phyloP scores from a whole-genome alignment of 371 early-diverging fungal genomes.

The Amoeboradix gromovi region DNA sequence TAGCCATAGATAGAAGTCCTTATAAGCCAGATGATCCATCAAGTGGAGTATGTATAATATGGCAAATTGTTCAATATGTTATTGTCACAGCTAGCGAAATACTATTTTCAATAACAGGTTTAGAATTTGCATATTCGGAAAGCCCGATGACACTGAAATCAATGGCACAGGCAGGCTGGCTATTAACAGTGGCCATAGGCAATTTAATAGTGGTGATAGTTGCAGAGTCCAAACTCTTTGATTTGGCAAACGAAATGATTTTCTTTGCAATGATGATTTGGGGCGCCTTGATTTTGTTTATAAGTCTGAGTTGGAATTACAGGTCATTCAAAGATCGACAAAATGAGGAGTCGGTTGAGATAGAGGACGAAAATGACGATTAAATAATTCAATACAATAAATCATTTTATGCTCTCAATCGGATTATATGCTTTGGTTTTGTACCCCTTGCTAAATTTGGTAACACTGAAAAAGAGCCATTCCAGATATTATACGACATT shows the following conservation, averaged over 20 bases:
- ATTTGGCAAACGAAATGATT: neutral
- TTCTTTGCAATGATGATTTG: neutral
- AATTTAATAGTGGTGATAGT: slow-evolving; percentile 12
- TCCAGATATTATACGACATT: too few species aligned
- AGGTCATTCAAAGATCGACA: neutral
- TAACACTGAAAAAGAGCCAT: too few species aligned
- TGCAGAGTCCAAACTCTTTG: slow-evolving; percentile 4
- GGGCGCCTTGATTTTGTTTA: neutral
- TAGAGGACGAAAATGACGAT: neutral
- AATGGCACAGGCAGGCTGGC: slow-evolving; percentile 11
- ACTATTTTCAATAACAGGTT: slow-evolving; percentile 27
- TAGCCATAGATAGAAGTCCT: slow-evolving; percentile 10
- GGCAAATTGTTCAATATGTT: slow-evolving; percentile 30
- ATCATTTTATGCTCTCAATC: too few species aligned
- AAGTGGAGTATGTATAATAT: slow-evolving; percentile 7
- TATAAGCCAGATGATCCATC: slow-evolving; percentile 1
- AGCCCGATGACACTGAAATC: slow-evolving; percentile 8
- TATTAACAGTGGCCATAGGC: slow-evolving; percentile 13
- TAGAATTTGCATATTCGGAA: slow-evolving; percentile 25
- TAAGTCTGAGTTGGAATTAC: neutral
- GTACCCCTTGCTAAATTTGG: too few species aligned
- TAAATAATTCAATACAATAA: too few species aligned
- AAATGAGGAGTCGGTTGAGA: neutral
- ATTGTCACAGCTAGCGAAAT: slow-evolving; percentile 29
- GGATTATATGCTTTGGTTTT: too few species aligned